Base-by-base conservation (phyloP, 1,139 yeast species). In the Schizosaccharomyces versatilis region DNA sequence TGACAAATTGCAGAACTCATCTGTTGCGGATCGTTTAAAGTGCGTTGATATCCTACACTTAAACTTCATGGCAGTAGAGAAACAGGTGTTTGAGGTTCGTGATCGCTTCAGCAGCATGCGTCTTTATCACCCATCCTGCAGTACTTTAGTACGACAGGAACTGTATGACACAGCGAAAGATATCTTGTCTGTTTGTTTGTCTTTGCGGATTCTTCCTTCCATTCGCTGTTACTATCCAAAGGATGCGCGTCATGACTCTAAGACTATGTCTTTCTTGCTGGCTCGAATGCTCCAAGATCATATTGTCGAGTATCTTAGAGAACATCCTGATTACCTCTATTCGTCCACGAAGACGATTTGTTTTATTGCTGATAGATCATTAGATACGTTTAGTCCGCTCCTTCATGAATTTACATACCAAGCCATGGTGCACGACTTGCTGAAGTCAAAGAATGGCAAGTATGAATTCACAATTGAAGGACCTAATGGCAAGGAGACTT, bases 361-460 rank as follows among this genome's bases (percentile, higher is more conserved):
- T 61, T 67, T 90, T 54, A 77, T 90, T 39, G 71, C 84, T 6
- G 98, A 90, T 67, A 73, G 99, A 59, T 75, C 94, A 0, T 66
- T 86, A 65, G 98, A 93, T 66, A 71, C 83, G 57, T 77, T 77
- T 63, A 84, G 94, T 3, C 95, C 97, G 0, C 66, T 93, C 53
- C 68, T 88, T 55, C 98, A 90, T 66, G 95, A 86, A 65, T 85
- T 88, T 67, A 78, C 82, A n/a, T 93, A 86, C 66, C 95, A 90
- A 67, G 90, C 96, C 6, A 81, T 88, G 84, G 83, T 90, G 14
- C 80, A 81, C 71, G 98, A 90, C 66, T 67, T 79, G 53, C 60
- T 71, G 39, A 62, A 62, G n/a, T 75, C 77, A 36, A 68, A 71
- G n/a, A 70, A 69, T 54, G 71, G 71, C 32, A 73, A 70, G n/a